These are phyloP conservation scores for Pseudozyma sp. DNA, from an alignment of 1,284 basidiomycete species.

Conservation along the genomic window DNA sequence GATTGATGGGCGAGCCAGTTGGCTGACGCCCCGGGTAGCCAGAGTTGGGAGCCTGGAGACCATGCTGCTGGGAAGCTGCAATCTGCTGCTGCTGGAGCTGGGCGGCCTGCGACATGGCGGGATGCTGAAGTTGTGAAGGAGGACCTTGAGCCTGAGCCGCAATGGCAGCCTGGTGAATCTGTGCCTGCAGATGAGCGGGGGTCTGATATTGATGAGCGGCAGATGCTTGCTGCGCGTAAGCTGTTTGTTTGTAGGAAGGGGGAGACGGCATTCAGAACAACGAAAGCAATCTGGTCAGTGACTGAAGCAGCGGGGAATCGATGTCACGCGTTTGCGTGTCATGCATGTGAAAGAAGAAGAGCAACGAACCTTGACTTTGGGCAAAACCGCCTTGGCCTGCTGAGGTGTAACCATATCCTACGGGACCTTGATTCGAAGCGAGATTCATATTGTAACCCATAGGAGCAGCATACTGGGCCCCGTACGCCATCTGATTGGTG, in stretches of 20 bases:
- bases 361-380: slow-evolving; percentile 59
- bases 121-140: slow-evolving; percentile 63
- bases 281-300: neutral
- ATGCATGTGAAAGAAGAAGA: slow-evolving; percentile 6
- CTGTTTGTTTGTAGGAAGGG: slow-evolving; percentile 16
- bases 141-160: slow-evolving; percentile 61
- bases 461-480: slow-evolving; percentile 60
- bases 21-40: slow-evolving; percentile 26
- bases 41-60: slow-evolving; percentile 42
- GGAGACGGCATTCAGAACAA: neutral
- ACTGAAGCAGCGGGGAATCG: neutral
- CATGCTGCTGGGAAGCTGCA: slow-evolving; percentile 47
- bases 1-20: slow-evolving; percentile 25
- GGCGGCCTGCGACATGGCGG: slow-evolving; percentile 60
- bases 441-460: slow-evolving; percentile 53
- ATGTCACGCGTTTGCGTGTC: no score
- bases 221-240: slow-evolving; percentile 56
- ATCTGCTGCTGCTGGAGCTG: slow-evolving; percentile 64
- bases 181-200: slow-evolving; percentile 55
- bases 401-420: slow-evolving; percentile 53
- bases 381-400: slow-evolving; percentile 64
- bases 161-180: slow-evolving; percentile 63
- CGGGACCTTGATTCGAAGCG: slow-evolving; percentile 32
- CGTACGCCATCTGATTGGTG: slow-evolving; percentile 59
- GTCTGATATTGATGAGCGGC: slow-evolving; percentile 40